Conservation (phyloP, 345 rosid species). For the Sonneratia caseolaris region DNA sequence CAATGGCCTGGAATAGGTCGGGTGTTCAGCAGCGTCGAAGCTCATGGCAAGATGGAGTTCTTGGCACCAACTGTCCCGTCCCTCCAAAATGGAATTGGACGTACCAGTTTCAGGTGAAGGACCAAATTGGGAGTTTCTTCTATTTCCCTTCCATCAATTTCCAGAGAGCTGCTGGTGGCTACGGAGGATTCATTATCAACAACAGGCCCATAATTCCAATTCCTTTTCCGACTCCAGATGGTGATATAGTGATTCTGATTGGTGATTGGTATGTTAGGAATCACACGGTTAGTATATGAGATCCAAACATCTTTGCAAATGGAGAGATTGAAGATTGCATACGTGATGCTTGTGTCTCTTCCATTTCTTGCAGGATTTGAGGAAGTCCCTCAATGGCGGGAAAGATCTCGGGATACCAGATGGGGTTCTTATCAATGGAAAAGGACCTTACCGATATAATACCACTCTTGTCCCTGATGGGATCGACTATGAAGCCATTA, state of each 20-base stretch:
- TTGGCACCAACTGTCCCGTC: slow-evolving; percentile 91
- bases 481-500: slow-evolving; percentile 62
- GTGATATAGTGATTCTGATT: slow-evolving; percentile 63
- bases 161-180: slow-evolving; percentile 95
- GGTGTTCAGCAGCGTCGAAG: slow-evolving; percentile 93
- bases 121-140: slow-evolving; percentile 95
- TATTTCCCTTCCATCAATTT: slow-evolving; percentile 95
- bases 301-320: background rate
- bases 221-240: slow-evolving; percentile 75
- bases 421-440: slow-evolving; percentile 95
- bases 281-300: slow-evolving; percentile 64
- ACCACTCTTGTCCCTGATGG: slow-evolving; percentile 67
- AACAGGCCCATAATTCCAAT: slow-evolving; percentile 67
- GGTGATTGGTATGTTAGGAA: slow-evolving; percentile 96
- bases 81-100: slow-evolving; percentile 99
- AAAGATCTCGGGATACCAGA: slow-evolving; percentile 91
- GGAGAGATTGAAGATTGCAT: background rate
- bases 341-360: background rate
- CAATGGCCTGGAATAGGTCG: slow-evolving; percentile 30
- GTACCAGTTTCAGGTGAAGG: slow-evolving; percentile 97
- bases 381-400: slow-evolving; percentile 84
- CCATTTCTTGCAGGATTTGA: slow-evolving; percentile 53
- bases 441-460: slow-evolving; percentile 92
- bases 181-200: slow-evolving; percentile 72
- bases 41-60: slow-evolving; percentile 98